Percentiles rank a stretch among this genome's conserved stretches.
phyloP scores from a whole-genome alignment of 495 filamentous ascomycete genomes.

The Xylaria intraflava region DNA sequence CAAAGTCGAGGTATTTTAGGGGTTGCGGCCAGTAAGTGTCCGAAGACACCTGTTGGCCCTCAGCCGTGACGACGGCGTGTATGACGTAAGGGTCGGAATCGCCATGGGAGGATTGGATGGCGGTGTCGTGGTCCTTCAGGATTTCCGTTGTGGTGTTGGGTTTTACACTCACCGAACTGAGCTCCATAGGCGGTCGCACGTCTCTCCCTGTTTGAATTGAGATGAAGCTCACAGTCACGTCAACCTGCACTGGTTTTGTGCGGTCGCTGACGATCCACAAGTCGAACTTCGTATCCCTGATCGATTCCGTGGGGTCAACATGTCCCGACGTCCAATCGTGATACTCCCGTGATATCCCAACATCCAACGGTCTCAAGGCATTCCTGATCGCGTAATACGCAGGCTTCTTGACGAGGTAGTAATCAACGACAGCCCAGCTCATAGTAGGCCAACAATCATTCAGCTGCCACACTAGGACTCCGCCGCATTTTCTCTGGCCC shows the following conservation, averaged over 20 bases:
- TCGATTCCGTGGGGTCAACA: constrained; percentile 41
- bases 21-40: constrained; percentile 77
- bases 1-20: constrained; percentile 68
- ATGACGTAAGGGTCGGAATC: constrained; percentile 42
- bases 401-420: constrained; percentile 66
- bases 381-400: constrained; percentile 71
- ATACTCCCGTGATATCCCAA: constrained; percentile 61
- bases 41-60: constrained; percentile 46
- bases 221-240: constrained; percentile 55
- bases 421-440: constrained; percentile 74
- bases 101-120: constrained; percentile 27
- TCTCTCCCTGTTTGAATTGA: constrained; percentile 59
- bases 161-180: constrained; percentile 42
- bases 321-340: constrained; percentile 52
- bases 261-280: constrained; percentile 64
- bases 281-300: constrained; percentile 49
- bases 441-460: constrained; percentile 89
- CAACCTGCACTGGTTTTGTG: constrained; percentile 36
- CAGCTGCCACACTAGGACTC: constrained; percentile 84
- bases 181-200: constrained; percentile 35
- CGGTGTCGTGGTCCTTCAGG: constrained; percentile 25
- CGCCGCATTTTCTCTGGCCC: constrained; percentile 59
- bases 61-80: constrained; percentile 38
- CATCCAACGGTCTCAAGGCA: constrained; percentile 56
- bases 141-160: constrained; percentile 66